Conservation (phyloP, 2,329 filamentous ascomycete genomes). For the Calonectria fujianensis region DNA sequence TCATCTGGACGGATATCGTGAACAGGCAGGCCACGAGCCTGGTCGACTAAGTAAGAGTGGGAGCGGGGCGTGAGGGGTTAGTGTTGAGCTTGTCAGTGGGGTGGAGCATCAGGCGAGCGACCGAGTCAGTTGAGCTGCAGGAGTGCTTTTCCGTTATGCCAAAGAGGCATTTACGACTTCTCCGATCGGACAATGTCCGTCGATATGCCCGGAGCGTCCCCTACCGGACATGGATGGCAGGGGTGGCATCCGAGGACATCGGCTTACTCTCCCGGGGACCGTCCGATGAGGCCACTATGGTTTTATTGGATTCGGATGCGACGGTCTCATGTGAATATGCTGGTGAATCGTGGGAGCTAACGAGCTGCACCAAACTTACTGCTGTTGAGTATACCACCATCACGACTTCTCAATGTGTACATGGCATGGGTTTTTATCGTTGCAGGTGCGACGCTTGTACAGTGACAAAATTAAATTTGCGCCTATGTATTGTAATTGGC, state of each 20-base stretch:
- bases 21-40: background rate
- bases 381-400: background rate
- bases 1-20: slow-evolving; percentile 12
- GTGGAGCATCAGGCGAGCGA: background rate
- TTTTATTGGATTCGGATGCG: background rate
- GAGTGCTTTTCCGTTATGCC: background rate
- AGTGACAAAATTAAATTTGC: background rate
- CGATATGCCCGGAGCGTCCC: background rate
- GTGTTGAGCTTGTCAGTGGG: background rate
- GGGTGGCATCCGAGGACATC: background rate
- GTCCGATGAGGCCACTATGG: background rate
- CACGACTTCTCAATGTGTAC: background rate
- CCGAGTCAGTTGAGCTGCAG: slow-evolving; percentile 16
- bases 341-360: background rate
- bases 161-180: background rate
- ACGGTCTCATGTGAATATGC: background rate
- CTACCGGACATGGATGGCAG: background rate
- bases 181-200: slow-evolving; percentile 5
- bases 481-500: background rate
- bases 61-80: slow-evolving; percentile 24
- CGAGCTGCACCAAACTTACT: background rate
- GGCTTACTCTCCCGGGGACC: background rate
- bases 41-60: background rate
- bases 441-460: background rate
- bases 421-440: background rate